phyloP scores from a whole-genome alignment of 106 monocot genomes.

The Vanilla planifolia region DNA sequence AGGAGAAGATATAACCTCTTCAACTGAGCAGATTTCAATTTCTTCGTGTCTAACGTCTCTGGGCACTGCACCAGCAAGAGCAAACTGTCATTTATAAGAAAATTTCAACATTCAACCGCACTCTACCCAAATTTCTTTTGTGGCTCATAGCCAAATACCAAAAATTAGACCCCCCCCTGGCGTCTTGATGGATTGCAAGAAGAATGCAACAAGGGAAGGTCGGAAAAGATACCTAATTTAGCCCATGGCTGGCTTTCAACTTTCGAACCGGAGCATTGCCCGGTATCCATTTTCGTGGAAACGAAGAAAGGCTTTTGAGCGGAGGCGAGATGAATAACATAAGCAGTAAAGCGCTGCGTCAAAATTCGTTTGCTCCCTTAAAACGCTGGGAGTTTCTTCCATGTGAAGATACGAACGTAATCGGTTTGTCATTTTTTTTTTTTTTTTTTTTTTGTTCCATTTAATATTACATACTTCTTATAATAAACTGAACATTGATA shows the following conservation, averaged over 20 bases:
- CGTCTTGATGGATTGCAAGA: too few species aligned
- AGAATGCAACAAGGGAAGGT: background rate
- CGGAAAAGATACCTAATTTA: constrained; percentile 40
- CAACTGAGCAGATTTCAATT: constrained; percentile 38
- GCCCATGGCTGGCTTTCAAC: constrained; percentile 38
- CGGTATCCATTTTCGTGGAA: constrained; percentile 29
- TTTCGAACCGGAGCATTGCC: constrained; percentile 32
- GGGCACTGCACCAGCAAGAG: constrained; percentile 41
- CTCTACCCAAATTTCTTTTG: background rate
- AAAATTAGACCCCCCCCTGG: too few species aligned
- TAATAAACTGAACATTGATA: too few species aligned
- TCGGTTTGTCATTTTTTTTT: too few species aligned
- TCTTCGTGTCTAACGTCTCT: constrained; percentile 31
- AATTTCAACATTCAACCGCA: background rate
- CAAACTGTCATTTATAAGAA: background rate
- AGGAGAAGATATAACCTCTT: constrained; percentile 33
- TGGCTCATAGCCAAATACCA: too few species aligned
- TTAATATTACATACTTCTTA: too few species aligned
- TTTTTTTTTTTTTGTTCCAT: too few species aligned
- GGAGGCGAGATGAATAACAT: too few species aligned
- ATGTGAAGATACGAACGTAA: too few species aligned
- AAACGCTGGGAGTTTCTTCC: too few species aligned
- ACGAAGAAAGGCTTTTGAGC: background rate
- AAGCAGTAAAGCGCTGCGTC: too few species aligned
- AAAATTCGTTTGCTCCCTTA: too few species aligned